These are phyloP conservation scores for Bolboschoenus planiculmis DNA, from an alignment of 176 grass and related monocot genomes.

Conservation along the genomic window DNA sequence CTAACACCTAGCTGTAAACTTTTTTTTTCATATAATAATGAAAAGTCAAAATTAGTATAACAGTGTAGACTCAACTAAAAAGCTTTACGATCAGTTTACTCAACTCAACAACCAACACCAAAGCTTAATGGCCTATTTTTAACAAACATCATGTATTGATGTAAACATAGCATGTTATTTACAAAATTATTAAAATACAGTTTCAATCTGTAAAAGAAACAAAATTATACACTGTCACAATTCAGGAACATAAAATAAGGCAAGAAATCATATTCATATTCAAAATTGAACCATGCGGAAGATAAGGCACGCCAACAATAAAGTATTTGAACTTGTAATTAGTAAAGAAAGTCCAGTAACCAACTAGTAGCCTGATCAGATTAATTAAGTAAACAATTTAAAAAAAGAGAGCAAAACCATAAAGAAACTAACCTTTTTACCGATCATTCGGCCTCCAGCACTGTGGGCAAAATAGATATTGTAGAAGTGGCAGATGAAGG, in stretches of 20 bases:
- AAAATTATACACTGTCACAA: neutral
- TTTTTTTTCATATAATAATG: neutral
- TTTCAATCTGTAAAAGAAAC: neutral
- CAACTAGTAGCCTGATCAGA: neutral
- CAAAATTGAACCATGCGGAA: neutral
- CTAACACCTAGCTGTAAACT: neutral
- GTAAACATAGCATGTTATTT: neutral
- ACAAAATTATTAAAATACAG: neutral
- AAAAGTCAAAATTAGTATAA: neutral
- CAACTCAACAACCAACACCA: neutral
- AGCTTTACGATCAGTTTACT: neutral
- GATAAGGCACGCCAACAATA: neutral
- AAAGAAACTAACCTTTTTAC: conserved; percentile 55
- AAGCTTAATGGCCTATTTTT: neutral
- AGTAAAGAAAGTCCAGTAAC: neutral
- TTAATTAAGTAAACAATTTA: neutral
- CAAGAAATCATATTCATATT: neutral
- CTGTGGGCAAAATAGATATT: conserved; percentile 92
- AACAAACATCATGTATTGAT: neutral
- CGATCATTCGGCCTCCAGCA: conserved; percentile 93
- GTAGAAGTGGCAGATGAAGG: conserved; percentile 97
- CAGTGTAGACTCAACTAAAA: neutral
- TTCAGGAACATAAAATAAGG: neutral
- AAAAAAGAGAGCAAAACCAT: neutral
- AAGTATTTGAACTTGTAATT: neutral